These are phyloP conservation scores for Euphorbia neoarborescens DNA, from an alignment of 441 rosid genomes.

Conservation along the genomic window DNA sequence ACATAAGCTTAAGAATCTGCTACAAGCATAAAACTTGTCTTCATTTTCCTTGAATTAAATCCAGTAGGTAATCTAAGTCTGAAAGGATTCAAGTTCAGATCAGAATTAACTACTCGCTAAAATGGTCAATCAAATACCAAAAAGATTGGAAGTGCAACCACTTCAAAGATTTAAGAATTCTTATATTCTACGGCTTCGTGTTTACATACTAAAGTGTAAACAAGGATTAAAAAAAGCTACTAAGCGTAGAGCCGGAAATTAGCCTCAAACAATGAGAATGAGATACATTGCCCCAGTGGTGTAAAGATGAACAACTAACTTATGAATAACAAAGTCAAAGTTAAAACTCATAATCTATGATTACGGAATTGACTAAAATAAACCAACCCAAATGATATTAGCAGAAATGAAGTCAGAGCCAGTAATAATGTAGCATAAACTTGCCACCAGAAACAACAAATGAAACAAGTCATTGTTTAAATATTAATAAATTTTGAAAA, in stretches of 20 bases:
- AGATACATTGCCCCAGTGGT: background rate
- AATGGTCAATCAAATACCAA: background rate
- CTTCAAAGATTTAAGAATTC: background rate
- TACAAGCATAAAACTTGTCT: background rate
- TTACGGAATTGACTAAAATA: conserved; percentile 4
- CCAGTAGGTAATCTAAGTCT: background rate
- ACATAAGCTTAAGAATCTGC: background rate
- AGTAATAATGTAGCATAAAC: background rate
- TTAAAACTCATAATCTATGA: conserved; percentile 6
- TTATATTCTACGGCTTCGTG: background rate
- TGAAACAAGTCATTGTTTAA: background rate
- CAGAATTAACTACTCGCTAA: background rate
- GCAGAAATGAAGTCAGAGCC: background rate
- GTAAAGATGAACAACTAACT: conserved; percentile 11
- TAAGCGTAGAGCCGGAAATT: conserved; percentile 2
- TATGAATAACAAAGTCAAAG: conserved; percentile 11
- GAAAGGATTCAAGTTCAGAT: background rate
- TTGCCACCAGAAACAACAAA: conserved; percentile 8
- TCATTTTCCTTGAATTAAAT: conserved; percentile 2
- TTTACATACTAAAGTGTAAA: background rate
- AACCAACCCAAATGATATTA: background rate
- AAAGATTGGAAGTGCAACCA: background rate
- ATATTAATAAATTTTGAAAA: background rate
- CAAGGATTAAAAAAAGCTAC: background rate
- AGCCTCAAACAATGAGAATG: conserved; percentile 8